Percentiles rank a stretch among this genome's conserved stretches.
phyloP scores from a whole-genome alignment of 306 rosid genomes.

The Trichosanthes truncata region DNA sequence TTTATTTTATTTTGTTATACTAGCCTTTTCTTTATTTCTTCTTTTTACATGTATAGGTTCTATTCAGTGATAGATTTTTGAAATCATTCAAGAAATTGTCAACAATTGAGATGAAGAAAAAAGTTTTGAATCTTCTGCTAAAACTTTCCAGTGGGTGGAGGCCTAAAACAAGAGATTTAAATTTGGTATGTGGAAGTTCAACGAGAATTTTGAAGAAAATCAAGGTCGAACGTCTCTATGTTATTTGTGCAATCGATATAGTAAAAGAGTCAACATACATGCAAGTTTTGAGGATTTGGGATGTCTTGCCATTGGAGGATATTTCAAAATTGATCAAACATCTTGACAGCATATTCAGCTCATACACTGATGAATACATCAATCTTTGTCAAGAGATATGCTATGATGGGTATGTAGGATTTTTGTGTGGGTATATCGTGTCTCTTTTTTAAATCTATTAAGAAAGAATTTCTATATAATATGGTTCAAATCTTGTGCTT shows the following conservation, averaged over 20 bases:
- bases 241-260: conserved; percentile 49
- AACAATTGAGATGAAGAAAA: conserved; percentile 27
- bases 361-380: conserved; percentile 42
- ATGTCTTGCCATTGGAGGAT: conserved; percentile 40
- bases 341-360: conserved; percentile 42
- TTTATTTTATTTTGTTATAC: background rate
- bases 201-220: conserved; percentile 35
- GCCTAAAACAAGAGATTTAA: conserved; percentile 33
- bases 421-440: background rate
- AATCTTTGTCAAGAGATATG: conserved; percentile 39
- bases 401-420: conserved; percentile 38
- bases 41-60: conserved; percentile 27
- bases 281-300: conserved; percentile 75
- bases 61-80: conserved; percentile 56
- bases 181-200: conserved; percentile 34
- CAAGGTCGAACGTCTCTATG: conserved; percentile 45
- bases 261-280: conserved; percentile 23
- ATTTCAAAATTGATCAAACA: conserved; percentile 46
- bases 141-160: conserved; percentile 69
- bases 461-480: background rate
- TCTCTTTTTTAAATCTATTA: background rate
- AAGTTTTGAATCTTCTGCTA: conserved; percentile 37
- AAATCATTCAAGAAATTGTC: conserved; percentile 50
- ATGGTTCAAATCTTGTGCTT: background rate
- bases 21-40: background rate